These are phyloP conservation scores for Primulina tabacum DNA, from an alignment of 257 asterid genomes.

Conservation along the genomic window DNA sequence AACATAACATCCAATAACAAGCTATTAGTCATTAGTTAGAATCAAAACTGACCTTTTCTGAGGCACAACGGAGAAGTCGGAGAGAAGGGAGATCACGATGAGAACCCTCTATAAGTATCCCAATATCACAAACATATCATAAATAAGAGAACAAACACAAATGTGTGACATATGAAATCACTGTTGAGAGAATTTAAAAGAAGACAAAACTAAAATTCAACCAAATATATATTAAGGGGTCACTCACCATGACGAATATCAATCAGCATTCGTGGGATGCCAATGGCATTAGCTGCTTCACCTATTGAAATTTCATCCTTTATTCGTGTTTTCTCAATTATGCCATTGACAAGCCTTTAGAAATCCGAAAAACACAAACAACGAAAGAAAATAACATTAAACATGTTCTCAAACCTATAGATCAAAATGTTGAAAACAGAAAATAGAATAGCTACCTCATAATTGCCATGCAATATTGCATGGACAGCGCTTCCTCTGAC, in stretches of 20 bases:
- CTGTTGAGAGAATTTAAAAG: background rate
- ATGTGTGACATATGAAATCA: background rate
- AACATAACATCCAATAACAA: background rate
- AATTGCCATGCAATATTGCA: slow-evolving; percentile 78
- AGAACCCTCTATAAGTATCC: slow-evolving; percentile 68
- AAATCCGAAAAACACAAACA: slow-evolving; percentile 5
- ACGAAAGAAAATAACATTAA: background rate
- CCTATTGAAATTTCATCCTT: slow-evolving; percentile 68
- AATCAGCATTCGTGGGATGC: slow-evolving; percentile 82
- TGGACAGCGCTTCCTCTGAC: slow-evolving; percentile 69
- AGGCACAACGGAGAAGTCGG: slow-evolving; percentile 73
- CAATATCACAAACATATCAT: slow-evolving; percentile 19
- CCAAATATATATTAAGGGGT: slow-evolving; percentile 11
- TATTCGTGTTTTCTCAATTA: slow-evolving; percentile 78
- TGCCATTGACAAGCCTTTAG: slow-evolving; percentile 79
- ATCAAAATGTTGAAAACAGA: background rate
- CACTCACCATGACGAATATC: slow-evolving; percentile 87
- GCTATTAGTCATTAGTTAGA: slow-evolving; percentile 6
- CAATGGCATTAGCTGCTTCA: slow-evolving; percentile 76
- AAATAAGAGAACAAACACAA: slow-evolving; percentile 1
- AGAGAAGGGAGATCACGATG: slow-evolving; percentile 95
- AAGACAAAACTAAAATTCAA: background rate
- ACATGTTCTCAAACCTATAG: slow-evolving; percentile 11
- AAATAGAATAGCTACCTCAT: slow-evolving; percentile 49
- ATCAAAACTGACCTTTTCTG: slow-evolving; percentile 52